Conservation (phyloP, 208 protist species). For the Angomonas deanei region DNA sequence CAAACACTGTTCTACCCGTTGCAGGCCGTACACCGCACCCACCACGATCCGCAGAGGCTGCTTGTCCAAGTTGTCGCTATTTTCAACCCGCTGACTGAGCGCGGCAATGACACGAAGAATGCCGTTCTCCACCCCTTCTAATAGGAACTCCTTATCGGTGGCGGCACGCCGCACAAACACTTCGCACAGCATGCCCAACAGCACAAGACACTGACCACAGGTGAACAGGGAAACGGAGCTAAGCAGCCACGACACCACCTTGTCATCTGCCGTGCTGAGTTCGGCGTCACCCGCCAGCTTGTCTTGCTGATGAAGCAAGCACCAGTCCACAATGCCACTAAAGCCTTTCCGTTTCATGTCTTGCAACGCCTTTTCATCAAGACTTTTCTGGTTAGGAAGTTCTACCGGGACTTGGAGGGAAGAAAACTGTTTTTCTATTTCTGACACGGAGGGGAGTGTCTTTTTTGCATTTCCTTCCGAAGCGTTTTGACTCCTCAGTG, state of each 20-base stretch:
- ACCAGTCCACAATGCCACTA: conserved; percentile 2
- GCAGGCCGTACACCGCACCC: background rate
- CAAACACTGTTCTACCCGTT: background rate
- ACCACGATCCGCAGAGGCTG: conserved; percentile 17
- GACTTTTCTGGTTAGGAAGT: no score
- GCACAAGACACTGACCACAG: conserved; percentile 67
- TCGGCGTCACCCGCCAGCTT: background rate
- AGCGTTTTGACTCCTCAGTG: no score
- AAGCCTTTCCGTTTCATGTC: conserved; percentile 4
- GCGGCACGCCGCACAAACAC: conserved; percentile 20
- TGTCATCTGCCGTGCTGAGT: conserved; percentile 12
- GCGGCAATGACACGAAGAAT: conserved; percentile 15
- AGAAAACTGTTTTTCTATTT: background rate
- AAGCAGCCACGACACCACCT: conserved; percentile 55
- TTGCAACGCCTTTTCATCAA: background rate
- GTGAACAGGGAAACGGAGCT: conserved; percentile 30
- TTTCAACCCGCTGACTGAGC: conserved; percentile 12
- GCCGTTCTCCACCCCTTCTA: background rate
- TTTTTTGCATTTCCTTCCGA: no score
- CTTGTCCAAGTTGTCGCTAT: conserved; percentile 50
- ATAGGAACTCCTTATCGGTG: background rate
- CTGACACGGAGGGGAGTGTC: no score
- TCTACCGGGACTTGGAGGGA: no score
- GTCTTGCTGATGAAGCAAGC: background rate
- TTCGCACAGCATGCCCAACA: conserved; percentile 69